Evolutionary conservation across 306 rosid genomes (phyloP), one percentile per base, ranked within the genome.

Genomic region (Glycyrrhiza uralensis): DNA sequence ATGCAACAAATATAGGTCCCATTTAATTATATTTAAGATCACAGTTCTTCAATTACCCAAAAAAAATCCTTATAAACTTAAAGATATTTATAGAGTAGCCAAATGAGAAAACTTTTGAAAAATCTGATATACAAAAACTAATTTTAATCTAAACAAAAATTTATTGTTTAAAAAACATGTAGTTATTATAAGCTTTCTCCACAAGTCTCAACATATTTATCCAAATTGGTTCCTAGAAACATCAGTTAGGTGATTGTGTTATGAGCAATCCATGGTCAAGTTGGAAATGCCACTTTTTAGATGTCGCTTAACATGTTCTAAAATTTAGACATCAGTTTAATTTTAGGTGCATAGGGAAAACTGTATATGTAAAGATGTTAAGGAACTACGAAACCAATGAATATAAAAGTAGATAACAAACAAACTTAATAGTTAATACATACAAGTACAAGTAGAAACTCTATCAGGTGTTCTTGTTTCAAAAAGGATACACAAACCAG

Each of bases 1-100:
- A 61, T 62, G 70, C 78, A 75, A 75, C 65, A 55, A 56, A 66
- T 44, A 62, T 26, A 26, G n/a, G n/a, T n/a, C n/a, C n/a, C n/a
- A n/a, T n/a, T n/a, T n/a, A n/a, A n/a, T n/a, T n/a, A n/a, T n/a
- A n/a, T n/a, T n/a, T n/a, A n/a, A n/a, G n/a, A n/a, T n/a, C n/a
- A n/a, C n/a, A n/a, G n/a, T n/a, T n/a, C n/a, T n/a, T n/a, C n/a
- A n/a, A n/a, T n/a, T n/a, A n/a, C n/a, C n/a, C n/a, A n/a, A n/a
- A n/a, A n/a, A n/a, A n/a, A n/a, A n/a, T n/a, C n/a, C n/a, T n/a
- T n/a, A n/a, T n/a, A n/a, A n/a, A n/a, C n/a, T n/a, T n/a, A n/a
- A n/a, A n/a, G n/a, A n/a, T n/a, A n/a, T n/a, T n/a, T n/a, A n/a
- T n/a, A n/a, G n/a, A n/a, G n/a, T n/a, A n/a, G n/a, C n/a, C n/a